These are phyloP conservation scores for Proliferodiscus dingleyae DNA, from an alignment of 2,329 filamentous ascomycete species.

Conservation along the genomic window DNA sequence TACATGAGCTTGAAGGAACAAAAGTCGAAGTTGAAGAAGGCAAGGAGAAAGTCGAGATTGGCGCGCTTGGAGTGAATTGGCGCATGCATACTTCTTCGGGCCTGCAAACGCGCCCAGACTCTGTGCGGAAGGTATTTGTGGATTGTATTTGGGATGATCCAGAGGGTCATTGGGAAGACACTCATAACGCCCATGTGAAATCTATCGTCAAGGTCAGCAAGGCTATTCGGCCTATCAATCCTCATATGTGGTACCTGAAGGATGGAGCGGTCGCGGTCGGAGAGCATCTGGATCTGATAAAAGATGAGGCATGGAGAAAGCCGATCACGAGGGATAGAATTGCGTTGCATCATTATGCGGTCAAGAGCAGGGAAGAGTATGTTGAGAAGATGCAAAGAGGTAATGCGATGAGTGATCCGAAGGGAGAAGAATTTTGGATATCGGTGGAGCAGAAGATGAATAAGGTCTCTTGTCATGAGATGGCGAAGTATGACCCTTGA, in stretches of 20 bases:
- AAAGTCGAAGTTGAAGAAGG: too few species aligned
- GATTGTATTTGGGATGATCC: conserved; percentile 28
- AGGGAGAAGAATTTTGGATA: conserved; percentile 28
- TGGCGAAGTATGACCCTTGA: conserved; percentile 25
- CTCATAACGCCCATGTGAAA: conserved; percentile 30
- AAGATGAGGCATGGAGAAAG: conserved; percentile 18
- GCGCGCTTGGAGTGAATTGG: conserved; percentile 32
- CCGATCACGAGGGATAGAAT: conserved; percentile 29
- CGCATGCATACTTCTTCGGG: conserved; percentile 31
- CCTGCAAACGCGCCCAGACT: conserved; percentile 24
- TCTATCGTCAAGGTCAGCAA: conserved; percentile 27
- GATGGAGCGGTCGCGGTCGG: conserved; percentile 22
- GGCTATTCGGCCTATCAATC: conserved; percentile 15
- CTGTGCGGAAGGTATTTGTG: conserved; percentile 27
- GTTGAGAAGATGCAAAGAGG: conserved; percentile 27
- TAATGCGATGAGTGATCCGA: conserved; percentile 26
- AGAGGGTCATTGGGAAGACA: conserved; percentile 10
- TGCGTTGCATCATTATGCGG: conserved; percentile 32
- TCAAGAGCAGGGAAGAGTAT: conserved; percentile 32
- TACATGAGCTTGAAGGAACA: conserved; percentile 22
- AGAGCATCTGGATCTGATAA: conserved; percentile 23
- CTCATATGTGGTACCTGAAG: conserved; percentile 22
- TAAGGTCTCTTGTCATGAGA: conserved; percentile 24
- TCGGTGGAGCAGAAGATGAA: conserved; percentile 23
- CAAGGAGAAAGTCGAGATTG: conserved; percentile 18